Conservation (phyloP, 352 stramenopile species). For the Phytophthora syringae region DNA sequence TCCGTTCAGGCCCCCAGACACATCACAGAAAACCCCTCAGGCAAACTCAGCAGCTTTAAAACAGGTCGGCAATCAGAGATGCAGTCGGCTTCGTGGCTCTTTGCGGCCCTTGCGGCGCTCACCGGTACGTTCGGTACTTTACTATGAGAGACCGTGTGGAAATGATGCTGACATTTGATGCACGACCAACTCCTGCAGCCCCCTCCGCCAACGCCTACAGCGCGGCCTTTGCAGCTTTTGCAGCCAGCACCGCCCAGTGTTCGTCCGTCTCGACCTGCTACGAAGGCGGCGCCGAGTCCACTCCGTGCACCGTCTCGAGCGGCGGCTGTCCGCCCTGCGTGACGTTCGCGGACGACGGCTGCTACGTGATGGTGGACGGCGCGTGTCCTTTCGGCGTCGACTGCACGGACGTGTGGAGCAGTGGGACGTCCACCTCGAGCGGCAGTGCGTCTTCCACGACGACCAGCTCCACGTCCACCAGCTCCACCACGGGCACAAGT, state of each 20-base stretch:
- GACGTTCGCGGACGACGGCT: constrained; percentile 45
- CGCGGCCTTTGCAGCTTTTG: constrained; percentile 8
- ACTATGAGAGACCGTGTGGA: not conserved
- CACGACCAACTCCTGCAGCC: not conserved
- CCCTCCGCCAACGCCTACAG: not conserved
- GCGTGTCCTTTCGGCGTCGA: constrained; percentile 39
- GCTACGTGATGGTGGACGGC: constrained; percentile 42
- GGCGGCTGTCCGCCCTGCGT: constrained; percentile 42
- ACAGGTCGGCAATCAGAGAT: constrained; percentile 7
- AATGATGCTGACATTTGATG: not conserved
- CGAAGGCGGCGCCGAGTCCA: constrained; percentile 28
- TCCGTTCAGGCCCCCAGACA: not conserved
- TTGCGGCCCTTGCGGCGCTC: constrained; percentile 9
- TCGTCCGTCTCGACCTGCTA: constrained; percentile 37
- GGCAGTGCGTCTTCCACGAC: constrained; percentile 18
- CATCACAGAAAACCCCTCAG: too few species aligned
- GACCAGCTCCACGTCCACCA: too few species aligned
- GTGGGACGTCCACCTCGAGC: constrained; percentile 11
- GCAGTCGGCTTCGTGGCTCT: constrained; percentile 24
- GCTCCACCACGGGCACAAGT: constrained; percentile 2
- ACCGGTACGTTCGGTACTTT: constrained; percentile 8
- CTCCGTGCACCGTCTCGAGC: constrained; percentile 34
- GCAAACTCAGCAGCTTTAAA: too few species aligned
- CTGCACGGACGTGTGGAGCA: constrained; percentile 37
- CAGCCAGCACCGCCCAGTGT: constrained; percentile 35